These are phyloP conservation scores for Silene coronaria DNA, from an alignment of 179 eudicot species.

Conservation along the genomic window DNA sequence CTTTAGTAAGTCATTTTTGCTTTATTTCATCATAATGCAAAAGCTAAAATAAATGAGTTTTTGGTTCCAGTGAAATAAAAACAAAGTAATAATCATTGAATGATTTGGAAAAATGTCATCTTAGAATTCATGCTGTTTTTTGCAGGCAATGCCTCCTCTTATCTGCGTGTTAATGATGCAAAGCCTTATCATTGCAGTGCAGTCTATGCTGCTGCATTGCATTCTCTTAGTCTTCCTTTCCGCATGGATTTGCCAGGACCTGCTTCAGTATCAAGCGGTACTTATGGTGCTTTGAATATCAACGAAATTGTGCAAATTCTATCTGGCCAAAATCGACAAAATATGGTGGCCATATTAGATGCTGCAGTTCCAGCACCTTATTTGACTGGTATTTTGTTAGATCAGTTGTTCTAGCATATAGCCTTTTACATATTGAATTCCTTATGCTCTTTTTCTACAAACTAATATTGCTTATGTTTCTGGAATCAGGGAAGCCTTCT, in stretches of 20 bases:
- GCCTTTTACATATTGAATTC: neutral
- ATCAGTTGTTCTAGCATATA: slow-evolving; percentile 2
- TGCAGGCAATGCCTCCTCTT: slow-evolving; percentile 52
- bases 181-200: slow-evolving; percentile 82
- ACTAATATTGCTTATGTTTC: neutral
- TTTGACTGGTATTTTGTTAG: slow-evolving; percentile 44
- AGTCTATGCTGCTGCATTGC: slow-evolving; percentile 84
- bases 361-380: slow-evolving; percentile 74
- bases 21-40: too few species aligned
- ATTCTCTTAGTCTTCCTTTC: slow-evolving; percentile 71
- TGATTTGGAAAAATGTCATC: neutral
- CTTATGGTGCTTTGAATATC: slow-evolving; percentile 50
- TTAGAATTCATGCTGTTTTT: neutral
- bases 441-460: neutral
- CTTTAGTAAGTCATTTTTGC: neutral
- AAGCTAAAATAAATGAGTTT: neutral
- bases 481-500: slow-evolving; percentile 36
- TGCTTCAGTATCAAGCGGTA: slow-evolving; percentile 34
- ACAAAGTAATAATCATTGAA: neutral
- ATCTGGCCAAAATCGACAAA: slow-evolving; percentile 68
- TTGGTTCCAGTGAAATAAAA: neutral
- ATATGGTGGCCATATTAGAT: slow-evolving; percentile 60
- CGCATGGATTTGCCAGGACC: slow-evolving; percentile 69
- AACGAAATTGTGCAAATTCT: slow-evolving; percentile 59
- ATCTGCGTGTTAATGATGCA: slow-evolving; percentile 53